Base-by-base conservation (phyloP, 805 yeast genomes). In the Wickerhamiella musiphila region DNA sequence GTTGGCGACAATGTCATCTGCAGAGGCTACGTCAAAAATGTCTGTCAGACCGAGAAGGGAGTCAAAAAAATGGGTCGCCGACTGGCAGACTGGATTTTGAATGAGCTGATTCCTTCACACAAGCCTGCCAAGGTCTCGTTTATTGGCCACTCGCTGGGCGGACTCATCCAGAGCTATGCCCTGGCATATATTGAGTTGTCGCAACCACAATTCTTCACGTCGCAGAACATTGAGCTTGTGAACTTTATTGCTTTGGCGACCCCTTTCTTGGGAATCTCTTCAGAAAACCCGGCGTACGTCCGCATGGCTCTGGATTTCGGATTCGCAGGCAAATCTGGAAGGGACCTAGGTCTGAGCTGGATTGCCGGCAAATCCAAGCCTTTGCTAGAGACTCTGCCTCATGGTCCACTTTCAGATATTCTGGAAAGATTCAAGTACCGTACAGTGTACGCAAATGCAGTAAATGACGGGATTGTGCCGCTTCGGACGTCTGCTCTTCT, bases 401-500 rank as follows among this genome's bases (percentile, higher is more conserved):
- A 76, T 2, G 73, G 78, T 5, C 78, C 84, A 2, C 75, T 86
- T 0, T 73, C 75, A 38, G 55, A 54, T 22, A 61, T 77, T 0
- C 61, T 86, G 36, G 66, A 68, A 35, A 53, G 55, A 35, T 86
- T 90, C 54, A 50, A 61, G 26, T 58, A 76, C 37, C 61, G 95
- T 39, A 82, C 94, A 0, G 58, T 78, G 0, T 90, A 90, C 52
- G 94, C 96, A 0, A 90, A 90, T 54, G 74, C 78, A 0, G 62
- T 79, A 13, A 75, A 90, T 52, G 98, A 90, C 56, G 98, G 98
- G 2, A 83, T 90, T 33, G 98, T 90, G 2, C 96, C 98, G 0
- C 58, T 90, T 43, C 60, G 96, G 32, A 90, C 98, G 0, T 73
- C 94, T 0, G 82, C 95, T 0, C 56, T 86, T 33, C 53, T 86